These are phyloP conservation scores for Astrothelium subdiscretum DNA, from an alignment of 495 filamentous ascomycete species.

Conservation along the genomic window DNA sequence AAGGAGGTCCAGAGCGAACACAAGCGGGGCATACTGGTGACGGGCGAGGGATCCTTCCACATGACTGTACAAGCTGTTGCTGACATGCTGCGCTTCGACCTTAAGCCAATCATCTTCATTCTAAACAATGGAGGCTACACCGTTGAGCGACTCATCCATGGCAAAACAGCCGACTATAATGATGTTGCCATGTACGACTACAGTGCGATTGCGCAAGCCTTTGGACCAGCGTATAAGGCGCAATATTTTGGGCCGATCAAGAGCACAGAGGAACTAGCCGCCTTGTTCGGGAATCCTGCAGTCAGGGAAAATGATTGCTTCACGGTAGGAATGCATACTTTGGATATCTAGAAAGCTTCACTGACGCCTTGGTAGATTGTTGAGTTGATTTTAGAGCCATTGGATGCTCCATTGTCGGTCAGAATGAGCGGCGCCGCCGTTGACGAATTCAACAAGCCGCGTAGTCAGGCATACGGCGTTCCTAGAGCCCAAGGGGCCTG, in stretches of 20 bases:
- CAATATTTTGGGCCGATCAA: slow-evolving; percentile 8
- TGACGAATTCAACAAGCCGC: slow-evolving; percentile 8
- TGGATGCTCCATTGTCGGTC: slow-evolving; percentile 9
- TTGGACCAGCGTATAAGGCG: slow-evolving; percentile 4
- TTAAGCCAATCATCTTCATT: slow-evolving; percentile 27
- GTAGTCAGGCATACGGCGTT: not conserved
- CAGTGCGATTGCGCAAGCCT: slow-evolving; percentile 4
- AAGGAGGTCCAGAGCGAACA: slow-evolving; percentile 54
- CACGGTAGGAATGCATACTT: not conserved
- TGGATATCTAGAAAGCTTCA: not conserved
- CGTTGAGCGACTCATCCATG: slow-evolving; percentile 23
- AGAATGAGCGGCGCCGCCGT: slow-evolving; percentile 1
- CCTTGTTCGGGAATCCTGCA: slow-evolving; percentile 2
- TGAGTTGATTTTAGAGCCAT: slow-evolving; percentile 5
- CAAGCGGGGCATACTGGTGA: slow-evolving; percentile 28
- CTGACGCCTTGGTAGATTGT: slow-evolving; percentile 1
- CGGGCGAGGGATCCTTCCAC: slow-evolving; percentile 33
- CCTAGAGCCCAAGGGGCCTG: not conserved
- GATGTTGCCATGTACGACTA: slow-evolving; percentile 13
- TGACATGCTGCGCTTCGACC: slow-evolving; percentile 24
- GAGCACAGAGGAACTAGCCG: slow-evolving; percentile 4
- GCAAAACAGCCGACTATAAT: slow-evolving; percentile 16
- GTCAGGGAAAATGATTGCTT: slow-evolving; percentile 4
- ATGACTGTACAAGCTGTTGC: slow-evolving; percentile 33
- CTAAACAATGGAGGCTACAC: slow-evolving; percentile 24